Evolutionary conservation across 768 basidiomycete genomes (phyloP), one percentile per base, ranked within the genome.

Genomic region (Serendipita sp.): DNA sequence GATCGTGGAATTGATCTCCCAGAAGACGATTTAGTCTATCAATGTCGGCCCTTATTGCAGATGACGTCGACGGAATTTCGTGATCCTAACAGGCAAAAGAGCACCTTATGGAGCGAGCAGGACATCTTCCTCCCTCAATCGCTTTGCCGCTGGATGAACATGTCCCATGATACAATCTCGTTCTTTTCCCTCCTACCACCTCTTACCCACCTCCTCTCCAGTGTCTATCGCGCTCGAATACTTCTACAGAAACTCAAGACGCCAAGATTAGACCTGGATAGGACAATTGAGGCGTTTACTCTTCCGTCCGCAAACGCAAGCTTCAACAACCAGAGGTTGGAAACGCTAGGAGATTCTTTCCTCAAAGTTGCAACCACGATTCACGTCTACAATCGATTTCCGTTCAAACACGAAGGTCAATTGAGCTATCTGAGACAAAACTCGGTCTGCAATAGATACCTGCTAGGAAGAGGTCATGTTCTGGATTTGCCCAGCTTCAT

Each of bases 311-410:
- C 85, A 3, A 71, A 70, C 38, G 79, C 82, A 4, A 79, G 80
- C 7, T 90, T 82, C 75, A 89, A 80, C 73, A 94, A 93, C 67
- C 89, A 95, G 70, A 83, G 89, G 0, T 72, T 94, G 64, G 92
- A 95, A 72, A 92, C 90, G 0, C 76, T 94, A 4, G 92, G 92
- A 7, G 92, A 95, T 70, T 82, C 86, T 0, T 88, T 91, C 0
- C 77, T 91, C 47, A 85, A 91, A 70, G 73, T 93, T 30, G 81
- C 84, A 58, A 83, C 84, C 2, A 86, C 86, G 23, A 83, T 91
- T 2, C 82, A 91, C 70, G 74, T 89, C 3, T 85, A 86, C 74
- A 89, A 87, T 75, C 82, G 80, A 67, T 90, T 80, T 69, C 87
- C 88, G 0, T 78, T 83, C 67, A 78, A 85, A 28, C 88, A 93